These are phyloP conservation scores for Alternaria tenuissima DNA, from an alignment of 2,329 filamentous ascomycete species.

Conservation along the genomic window DNA sequence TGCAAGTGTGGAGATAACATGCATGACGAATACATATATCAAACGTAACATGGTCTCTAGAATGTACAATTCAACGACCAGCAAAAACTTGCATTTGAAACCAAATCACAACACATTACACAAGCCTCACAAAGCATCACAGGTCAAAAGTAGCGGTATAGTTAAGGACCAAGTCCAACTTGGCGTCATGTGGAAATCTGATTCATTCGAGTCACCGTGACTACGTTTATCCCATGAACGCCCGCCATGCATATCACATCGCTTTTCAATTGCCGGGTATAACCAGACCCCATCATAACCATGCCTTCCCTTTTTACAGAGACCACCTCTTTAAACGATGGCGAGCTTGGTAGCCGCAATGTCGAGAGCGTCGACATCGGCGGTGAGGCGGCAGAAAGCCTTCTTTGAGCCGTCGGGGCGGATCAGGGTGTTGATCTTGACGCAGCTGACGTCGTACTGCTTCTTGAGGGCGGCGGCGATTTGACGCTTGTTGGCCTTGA, in stretches of 20 bases:
- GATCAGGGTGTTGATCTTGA: constrained; percentile 99
- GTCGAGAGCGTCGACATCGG: constrained; percentile 97
- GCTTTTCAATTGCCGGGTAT: constrained; percentile 46
- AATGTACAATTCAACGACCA: neutral
- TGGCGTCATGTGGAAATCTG: constrained; percentile 46
- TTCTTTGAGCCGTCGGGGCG: constrained; percentile 98
- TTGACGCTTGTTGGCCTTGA: constrained; percentile 96
- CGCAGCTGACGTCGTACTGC: constrained; percentile 96
- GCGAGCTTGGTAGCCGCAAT: constrained; percentile 99
- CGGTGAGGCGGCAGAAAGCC: constrained; percentile 93
- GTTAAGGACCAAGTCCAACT: constrained; percentile 16
- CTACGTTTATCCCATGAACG: constrained; percentile 49
- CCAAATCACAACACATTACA: no score
- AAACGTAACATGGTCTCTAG: neutral
- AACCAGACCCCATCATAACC: constrained; percentile 40
- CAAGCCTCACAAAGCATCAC: neutral
- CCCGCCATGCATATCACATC: constrained; percentile 48
- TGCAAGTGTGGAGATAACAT: neutral
- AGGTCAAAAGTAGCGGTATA: neutral
- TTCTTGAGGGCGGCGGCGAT: constrained; percentile 99
- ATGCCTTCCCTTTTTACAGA: constrained; percentile 30
- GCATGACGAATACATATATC: neutral
- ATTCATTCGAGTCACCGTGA: constrained; percentile 50
- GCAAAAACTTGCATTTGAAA: neutral
- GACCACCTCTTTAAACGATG: constrained; percentile 77